These are phyloP conservation scores for Colletotrichum tofieldiae DNA, from an alignment of 2,329 filamentous ascomycete species.

Conservation along the genomic window DNA sequence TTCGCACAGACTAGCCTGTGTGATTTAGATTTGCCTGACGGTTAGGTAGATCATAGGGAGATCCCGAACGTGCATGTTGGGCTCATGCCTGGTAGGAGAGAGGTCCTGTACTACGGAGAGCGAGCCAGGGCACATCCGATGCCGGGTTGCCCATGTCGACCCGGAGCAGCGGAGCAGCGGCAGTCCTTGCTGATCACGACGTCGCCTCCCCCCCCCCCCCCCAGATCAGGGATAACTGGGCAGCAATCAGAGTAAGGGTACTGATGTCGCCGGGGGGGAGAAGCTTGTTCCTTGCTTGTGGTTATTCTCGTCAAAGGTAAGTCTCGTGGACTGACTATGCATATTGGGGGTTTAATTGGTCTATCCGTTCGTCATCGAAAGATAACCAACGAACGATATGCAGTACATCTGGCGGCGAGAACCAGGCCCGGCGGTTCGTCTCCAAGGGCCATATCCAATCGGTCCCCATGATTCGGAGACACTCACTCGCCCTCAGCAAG, in stretches of 20 bases:
- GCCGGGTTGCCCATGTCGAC: constrained; percentile 38
- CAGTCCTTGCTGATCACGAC: constrained; percentile 34
- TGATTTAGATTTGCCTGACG: constrained; percentile 43
- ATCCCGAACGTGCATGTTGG: constrained; percentile 42
- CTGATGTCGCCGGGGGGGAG: constrained; percentile 10
- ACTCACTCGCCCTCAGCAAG: neutral
- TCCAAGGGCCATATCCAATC: constrained; percentile 21
- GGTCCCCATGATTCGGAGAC: constrained; percentile 22
- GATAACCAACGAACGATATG: neutral
- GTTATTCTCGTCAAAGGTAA: constrained; percentile 24
- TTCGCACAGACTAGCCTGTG: constrained; percentile 44
- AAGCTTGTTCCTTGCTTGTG: constrained; percentile 17
- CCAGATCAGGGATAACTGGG: constrained; percentile 6
- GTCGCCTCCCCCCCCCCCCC: constrained; percentile 35
- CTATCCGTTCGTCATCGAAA: constrained; percentile 4
- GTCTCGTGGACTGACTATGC: constrained; percentile 29
- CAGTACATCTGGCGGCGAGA: constrained; percentile 1
- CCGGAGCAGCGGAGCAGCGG: constrained; percentile 40
- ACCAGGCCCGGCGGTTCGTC: neutral
- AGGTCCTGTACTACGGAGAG: constrained; percentile 24
- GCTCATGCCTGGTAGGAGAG: constrained; percentile 20
- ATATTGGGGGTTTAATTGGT: constrained; percentile 13
- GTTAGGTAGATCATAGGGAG: constrained; percentile 41
- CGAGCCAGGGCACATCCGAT: constrained; percentile 37
- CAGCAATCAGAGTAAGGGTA: neutral